A percentile compares a stretch with the other conserved stretches of the same genome.
Evolutionary conservation across 108 stramenopile genomes (phyloP).

Genomic region (Cyclotella atomus): DNA sequence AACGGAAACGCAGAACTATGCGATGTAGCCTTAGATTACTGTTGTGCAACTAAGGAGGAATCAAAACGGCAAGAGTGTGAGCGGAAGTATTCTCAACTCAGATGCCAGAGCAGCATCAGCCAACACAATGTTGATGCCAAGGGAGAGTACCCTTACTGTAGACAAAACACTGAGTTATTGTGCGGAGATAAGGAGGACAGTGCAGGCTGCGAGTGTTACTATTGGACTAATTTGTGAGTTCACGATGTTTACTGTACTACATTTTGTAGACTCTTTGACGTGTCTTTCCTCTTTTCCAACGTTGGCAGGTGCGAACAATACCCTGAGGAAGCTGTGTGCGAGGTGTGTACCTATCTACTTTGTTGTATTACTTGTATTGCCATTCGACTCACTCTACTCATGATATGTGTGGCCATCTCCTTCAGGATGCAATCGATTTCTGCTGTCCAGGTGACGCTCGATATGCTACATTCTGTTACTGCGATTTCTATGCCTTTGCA

Average conservation of each 20-base stretch:
- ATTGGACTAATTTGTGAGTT: conserved; percentile 1
- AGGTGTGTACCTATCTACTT: no score
- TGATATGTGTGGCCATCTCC: no score
- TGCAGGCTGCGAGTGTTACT: not conserved
- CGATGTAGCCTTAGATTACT: conserved; percentile 1
- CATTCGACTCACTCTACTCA: no score
- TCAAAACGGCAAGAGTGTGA: not conserved
- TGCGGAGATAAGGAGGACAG: not conserved
- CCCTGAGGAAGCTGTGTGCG: conserved; percentile 1
- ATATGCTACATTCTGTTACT: not conserved
- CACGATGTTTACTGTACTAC: not conserved
- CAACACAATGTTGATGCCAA: not conserved
- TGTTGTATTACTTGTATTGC: no score
- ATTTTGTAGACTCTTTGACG: not conserved
- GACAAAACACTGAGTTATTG: not conserved
- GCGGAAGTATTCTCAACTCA: not conserved
- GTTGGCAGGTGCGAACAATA: not conserved
- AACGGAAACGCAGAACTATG: conserved; percentile 4
- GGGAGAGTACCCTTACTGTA: conserved; percentile 1
- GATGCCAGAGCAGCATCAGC: not conserved
- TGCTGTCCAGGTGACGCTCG: not conserved
- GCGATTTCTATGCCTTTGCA: not conserved
- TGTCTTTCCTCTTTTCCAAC: not conserved
- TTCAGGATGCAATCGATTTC: not conserved
- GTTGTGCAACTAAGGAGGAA: conserved; percentile 1